Evolutionary conservation across 192 early-diverging fungal genomes (phyloP).

Genomic region (Physocladia obscura): DNA sequence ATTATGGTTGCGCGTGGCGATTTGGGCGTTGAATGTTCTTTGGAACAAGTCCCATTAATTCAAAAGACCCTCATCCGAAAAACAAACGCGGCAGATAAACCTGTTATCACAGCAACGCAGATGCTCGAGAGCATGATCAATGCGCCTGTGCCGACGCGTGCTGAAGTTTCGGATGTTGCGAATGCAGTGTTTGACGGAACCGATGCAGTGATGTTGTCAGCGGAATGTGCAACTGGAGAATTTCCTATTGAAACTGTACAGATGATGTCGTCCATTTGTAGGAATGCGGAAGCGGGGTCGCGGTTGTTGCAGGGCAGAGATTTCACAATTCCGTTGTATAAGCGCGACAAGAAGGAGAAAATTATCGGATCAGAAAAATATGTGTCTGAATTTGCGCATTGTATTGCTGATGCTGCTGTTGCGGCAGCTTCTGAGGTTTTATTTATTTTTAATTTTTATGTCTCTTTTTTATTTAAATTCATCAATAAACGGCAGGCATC

Average conservation of each 20-base stretch:
- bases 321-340: neutral
- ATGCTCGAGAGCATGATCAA: conserved; percentile 62
- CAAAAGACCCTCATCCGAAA: conserved; percentile 59
- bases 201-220: conserved; percentile 57
- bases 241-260: conserved; percentile 55
- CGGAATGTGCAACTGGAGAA: conserved; percentile 52
- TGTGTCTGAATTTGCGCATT: conserved; percentile 43
- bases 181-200: conserved; percentile 62
- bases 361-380: neutral
- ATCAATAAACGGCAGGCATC: conserved; percentile 27
- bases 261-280: conserved; percentile 54
- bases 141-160: conserved; percentile 52
- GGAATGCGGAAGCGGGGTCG: conserved; percentile 41
- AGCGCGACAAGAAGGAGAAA: conserved; percentile 13
- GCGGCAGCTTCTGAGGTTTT: conserved; percentile 46
- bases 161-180: conserved; percentile 60
- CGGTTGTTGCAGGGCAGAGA: conserved; percentile 27
- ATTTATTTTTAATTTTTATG: conserved; percentile 7
- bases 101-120: conserved; percentile 61
- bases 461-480: neutral
- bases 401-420: conserved; percentile 57
- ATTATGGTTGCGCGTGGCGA: conserved; percentile 65
- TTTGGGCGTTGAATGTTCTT: conserved; percentile 53
- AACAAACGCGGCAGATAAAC: conserved; percentile 49
- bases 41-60: conserved; percentile 56